phyloP scores from a whole-genome alignment of 306 rosid species.

The Quercus gilva region DNA sequence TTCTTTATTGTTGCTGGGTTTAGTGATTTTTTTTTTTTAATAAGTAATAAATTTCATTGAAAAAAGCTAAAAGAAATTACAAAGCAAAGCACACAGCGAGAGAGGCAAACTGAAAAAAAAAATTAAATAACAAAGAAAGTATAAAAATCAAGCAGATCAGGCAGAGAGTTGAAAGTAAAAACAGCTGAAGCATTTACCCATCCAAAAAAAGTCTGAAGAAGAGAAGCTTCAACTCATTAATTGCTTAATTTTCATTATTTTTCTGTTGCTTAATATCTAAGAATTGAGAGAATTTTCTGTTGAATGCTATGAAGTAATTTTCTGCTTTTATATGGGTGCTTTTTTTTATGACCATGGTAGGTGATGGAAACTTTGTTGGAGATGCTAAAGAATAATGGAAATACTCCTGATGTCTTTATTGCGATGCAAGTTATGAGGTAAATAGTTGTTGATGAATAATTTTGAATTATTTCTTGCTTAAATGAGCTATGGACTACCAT shows the following conservation, averaged over 20 bases:
- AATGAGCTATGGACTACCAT: not conserved
- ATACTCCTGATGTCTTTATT: slow-evolving; percentile 62
- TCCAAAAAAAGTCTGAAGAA: too few relatives aligned
- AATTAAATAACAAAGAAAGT: too few relatives aligned
- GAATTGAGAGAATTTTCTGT: not conserved
- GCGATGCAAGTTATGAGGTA: slow-evolving; percentile 78
- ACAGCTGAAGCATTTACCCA: too few relatives aligned
- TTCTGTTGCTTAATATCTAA: not conserved
- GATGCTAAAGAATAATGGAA: slow-evolving; percentile 69
- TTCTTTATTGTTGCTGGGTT: not conserved
- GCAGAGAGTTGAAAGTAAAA: too few relatives aligned
- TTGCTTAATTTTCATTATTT: not conserved
- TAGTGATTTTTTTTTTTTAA: not conserved
- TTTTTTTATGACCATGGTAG: slow-evolving; percentile 40
- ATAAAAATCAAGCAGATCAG: too few relatives aligned
- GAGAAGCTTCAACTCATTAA: not conserved
- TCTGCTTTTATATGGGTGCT: slow-evolving; percentile 12
- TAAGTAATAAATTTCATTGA: too few relatives aligned
- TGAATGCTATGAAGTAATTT: slow-evolving; percentile 4
- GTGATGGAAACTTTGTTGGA: slow-evolving; percentile 66
- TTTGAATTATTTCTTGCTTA: slow-evolving; percentile 3
- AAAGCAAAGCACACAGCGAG: too few relatives aligned
- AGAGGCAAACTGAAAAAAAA: too few relatives aligned
- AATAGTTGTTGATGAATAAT: slow-evolving; percentile 14
- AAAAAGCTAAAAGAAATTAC: too few relatives aligned